These are phyloP conservation scores for Cytospora paraplurivora DNA, from an alignment of 2,329 filamentous ascomycete genomes.

Conservation along the genomic window DNA sequence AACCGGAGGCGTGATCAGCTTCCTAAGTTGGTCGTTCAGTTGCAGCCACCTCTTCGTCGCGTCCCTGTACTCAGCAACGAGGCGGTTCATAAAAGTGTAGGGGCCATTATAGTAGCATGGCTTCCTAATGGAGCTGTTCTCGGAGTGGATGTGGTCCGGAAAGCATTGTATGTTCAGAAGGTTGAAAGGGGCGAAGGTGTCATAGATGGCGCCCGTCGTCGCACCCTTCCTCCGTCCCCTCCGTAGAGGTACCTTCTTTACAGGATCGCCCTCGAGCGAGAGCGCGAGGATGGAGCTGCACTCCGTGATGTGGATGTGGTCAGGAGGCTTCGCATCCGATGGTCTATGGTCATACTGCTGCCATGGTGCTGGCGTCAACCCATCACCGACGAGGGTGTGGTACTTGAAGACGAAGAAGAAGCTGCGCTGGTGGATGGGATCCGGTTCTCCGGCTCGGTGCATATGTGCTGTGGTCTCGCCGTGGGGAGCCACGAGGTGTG, in stretches of 20 bases:
- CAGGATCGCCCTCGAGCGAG: constrained; percentile 54
- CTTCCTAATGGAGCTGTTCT: constrained; percentile 56
- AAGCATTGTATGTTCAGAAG: constrained; percentile 61
- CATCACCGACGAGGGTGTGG: constrained; percentile 61
- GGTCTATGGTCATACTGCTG: constrained; percentile 56
- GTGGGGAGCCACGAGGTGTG: constrained; percentile 53
- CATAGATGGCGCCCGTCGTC: constrained; percentile 55
- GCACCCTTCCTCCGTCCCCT: constrained; percentile 48
- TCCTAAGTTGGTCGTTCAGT: constrained; percentile 58
- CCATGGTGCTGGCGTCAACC: constrained; percentile 60
- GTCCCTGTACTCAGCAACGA: constrained; percentile 62
- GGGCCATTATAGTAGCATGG: constrained; percentile 59
- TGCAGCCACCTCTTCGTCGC: constrained; percentile 59
- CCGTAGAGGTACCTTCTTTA: constrained; percentile 51
- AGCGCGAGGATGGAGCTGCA: constrained; percentile 63
- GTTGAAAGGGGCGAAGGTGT: constrained; percentile 63
- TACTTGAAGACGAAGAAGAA: constrained; percentile 69
- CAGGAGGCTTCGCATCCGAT: constrained; percentile 40
- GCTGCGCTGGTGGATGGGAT: constrained; percentile 52
- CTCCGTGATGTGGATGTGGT: constrained; percentile 61
- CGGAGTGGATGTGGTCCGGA: constrained; percentile 59
- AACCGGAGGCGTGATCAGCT: constrained; percentile 60
- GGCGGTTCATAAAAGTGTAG: constrained; percentile 60
- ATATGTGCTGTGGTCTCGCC: constrained; percentile 51
- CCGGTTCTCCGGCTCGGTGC: constrained; percentile 50